phyloP scores from a whole-genome alignment of 495 filamentous ascomycete genomes.

The Pyrenula aspistea region DNA sequence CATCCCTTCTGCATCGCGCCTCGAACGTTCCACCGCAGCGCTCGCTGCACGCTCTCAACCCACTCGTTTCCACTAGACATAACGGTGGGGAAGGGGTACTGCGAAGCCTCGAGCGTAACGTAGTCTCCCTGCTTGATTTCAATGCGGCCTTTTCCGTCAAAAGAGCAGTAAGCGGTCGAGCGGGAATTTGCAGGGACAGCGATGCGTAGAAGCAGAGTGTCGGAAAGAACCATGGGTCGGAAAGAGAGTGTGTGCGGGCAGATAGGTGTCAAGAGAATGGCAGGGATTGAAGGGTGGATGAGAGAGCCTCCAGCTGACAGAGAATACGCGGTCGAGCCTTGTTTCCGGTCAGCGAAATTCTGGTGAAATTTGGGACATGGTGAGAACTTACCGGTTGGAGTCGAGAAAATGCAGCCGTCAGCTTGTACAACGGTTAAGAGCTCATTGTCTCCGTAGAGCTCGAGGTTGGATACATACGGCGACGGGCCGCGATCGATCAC shows the following conservation, averaged over 20 bases:
- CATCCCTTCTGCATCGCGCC: constrained; percentile 79
- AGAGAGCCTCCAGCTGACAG: constrained; percentile 91
- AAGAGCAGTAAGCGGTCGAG: constrained; percentile 87
- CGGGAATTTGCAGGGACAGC: constrained; percentile 74
- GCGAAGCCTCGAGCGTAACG: constrained; percentile 84
- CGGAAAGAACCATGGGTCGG: constrained; percentile 96
- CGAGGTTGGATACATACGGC: constrained; percentile 91
- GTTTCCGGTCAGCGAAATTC: constrained; percentile 28
- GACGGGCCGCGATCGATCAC: constrained; percentile 95
- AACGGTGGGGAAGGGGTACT: constrained; percentile 93
- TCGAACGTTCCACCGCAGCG: constrained; percentile 84
- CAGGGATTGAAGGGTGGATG: constrained; percentile 93
- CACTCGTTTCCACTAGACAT: constrained; percentile 68
- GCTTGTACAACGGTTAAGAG: constrained; percentile 90
- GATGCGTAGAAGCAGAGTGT: constrained; percentile 80
- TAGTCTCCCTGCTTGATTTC: constrained; percentile 87
- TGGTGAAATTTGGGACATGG: background rate
- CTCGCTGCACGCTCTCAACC: constrained; percentile 87
- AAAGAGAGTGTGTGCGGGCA: constrained; percentile 95
- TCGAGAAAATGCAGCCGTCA: constrained; percentile 94
- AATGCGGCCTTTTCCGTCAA: constrained; percentile 90
- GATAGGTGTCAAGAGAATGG: constrained; percentile 93
- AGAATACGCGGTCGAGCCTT: constrained; percentile 93
- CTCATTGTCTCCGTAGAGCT: constrained; percentile 88
- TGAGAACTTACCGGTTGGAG: constrained; percentile 83